Conservation (phyloP, 2,329 filamentous ascomycete genomes). For the Trichoderma oligosporum region DNA sequence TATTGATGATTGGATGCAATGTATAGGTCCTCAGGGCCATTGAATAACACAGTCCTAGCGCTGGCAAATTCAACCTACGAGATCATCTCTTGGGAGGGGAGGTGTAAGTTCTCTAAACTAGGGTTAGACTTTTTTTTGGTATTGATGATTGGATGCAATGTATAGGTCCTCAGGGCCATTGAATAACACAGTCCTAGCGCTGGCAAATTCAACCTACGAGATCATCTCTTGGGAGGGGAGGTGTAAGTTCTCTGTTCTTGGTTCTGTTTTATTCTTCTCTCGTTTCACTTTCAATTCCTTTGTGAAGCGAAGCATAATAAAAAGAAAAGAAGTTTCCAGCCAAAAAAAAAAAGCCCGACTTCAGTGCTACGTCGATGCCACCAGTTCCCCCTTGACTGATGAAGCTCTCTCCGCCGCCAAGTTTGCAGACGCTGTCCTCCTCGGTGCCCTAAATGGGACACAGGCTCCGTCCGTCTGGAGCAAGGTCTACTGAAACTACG, state of each 20-base stretch:
- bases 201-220: conserved; percentile 79
- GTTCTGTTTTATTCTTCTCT: not conserved
- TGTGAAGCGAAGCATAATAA: too few relatives aligned
- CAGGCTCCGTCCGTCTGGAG: conserved; percentile 81
- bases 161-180: conserved; percentile 71
- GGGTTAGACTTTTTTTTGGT: too few relatives aligned
- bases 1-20: too few relatives aligned
- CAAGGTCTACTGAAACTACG: conserved; percentile 87
- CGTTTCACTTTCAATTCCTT: not conserved
- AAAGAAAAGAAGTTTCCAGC: too few relatives aligned
- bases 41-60: conserved; percentile 65
- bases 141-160: too few relatives aligned
- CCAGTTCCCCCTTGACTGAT: conserved; percentile 74
- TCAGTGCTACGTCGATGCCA: conserved; percentile 86
- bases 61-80: conserved; percentile 80
- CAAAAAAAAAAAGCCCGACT: too few relatives aligned
- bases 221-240: conserved; percentile 86
- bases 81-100: conserved; percentile 85
- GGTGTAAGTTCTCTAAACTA: conserved; percentile 68
- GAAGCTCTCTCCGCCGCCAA: conserved; percentile 80
- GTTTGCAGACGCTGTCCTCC: conserved; percentile 80
- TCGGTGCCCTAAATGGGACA: conserved; percentile 96
- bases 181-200: conserved; percentile 67
- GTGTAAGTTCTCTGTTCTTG: conserved; percentile 55
- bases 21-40: conserved; percentile 71